These are phyloP conservation scores for Gossypium raimondii DNA, from an alignment of 345 rosid species.

Conservation along the genomic window DNA sequence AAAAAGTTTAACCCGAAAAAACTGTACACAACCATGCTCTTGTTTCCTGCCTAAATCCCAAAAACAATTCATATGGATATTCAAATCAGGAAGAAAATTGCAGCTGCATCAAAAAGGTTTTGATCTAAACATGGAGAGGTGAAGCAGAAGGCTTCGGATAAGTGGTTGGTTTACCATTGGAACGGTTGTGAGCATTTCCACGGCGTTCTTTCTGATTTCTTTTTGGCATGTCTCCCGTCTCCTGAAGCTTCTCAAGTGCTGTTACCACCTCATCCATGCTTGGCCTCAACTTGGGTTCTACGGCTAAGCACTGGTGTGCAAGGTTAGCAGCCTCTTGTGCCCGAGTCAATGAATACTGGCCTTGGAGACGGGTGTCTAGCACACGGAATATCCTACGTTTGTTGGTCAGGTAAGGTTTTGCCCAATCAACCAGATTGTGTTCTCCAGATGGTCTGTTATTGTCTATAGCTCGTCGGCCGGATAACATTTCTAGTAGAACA, in stretches of 20 bases:
- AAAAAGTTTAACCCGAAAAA: not conserved
- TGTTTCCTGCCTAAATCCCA: slow-evolving; percentile 6
- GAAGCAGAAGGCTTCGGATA: slow-evolving; percentile 10
- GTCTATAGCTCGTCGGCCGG: slow-evolving; percentile 82
- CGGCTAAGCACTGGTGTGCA: slow-evolving; percentile 62
- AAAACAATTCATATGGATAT: not conserved
- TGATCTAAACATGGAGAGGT: slow-evolving; percentile 6
- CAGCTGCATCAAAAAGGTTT: not conserved
- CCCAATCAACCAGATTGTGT: slow-evolving; percentile 90
- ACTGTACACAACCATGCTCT: not conserved
- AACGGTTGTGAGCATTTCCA: slow-evolving; percentile 21
- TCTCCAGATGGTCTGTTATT: slow-evolving; percentile 80
- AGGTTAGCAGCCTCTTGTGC: slow-evolving; percentile 59
- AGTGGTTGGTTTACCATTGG: slow-evolving; percentile 19
- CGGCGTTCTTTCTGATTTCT: slow-evolving; percentile 27
- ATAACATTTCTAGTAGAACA: slow-evolving; percentile 77
- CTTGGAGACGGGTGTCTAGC: slow-evolving; percentile 78
- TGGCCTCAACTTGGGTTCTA: slow-evolving; percentile 64
- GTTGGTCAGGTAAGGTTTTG: slow-evolving; percentile 72
- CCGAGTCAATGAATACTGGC: slow-evolving; percentile 51
- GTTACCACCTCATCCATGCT: slow-evolving; percentile 66
- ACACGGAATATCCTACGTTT: slow-evolving; percentile 70
- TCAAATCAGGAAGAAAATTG: not conserved
- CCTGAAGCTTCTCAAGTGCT: slow-evolving; percentile 55
- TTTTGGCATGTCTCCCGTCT: slow-evolving; percentile 31